Evolutionary conservation across 305 asterid species (phyloP).

Genomic region (Solanum chacoense): DNA sequence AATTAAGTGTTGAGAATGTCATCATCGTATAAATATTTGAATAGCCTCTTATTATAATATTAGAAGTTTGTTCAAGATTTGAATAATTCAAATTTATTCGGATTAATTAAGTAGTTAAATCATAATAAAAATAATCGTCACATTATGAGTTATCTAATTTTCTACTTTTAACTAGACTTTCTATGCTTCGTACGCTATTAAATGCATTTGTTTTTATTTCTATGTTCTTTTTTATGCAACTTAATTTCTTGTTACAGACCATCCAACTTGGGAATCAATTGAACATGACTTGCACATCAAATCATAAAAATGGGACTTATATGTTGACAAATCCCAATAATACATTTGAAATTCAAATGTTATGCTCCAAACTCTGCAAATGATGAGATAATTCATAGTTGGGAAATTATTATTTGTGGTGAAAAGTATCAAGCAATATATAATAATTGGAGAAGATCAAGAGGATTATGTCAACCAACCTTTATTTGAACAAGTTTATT

Average conservation of each 20-base stretch:
- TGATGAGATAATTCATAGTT: slow-evolving; percentile 17
- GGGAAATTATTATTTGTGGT: not conserved
- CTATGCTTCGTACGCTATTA: not conserved
- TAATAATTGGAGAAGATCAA: not conserved
- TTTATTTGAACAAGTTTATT: not conserved
- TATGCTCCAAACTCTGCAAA: slow-evolving; percentile 61
- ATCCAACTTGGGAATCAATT: slow-evolving; percentile 30
- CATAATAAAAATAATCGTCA: not conserved
- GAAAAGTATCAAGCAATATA: not conserved
- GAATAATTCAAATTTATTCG: not conserved
- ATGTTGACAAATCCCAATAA: slow-evolving; percentile 13
- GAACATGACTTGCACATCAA: slow-evolving; percentile 54
- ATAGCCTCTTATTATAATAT: not conserved
- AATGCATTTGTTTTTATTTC: not conserved
- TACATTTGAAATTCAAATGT: slow-evolving; percentile 32
- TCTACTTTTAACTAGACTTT: not conserved
- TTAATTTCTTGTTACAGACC: slow-evolving; percentile 30
- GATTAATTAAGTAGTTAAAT: not conserved
- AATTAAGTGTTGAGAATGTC: not conserved
- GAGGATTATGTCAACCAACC: not conserved
- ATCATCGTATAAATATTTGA: not conserved
- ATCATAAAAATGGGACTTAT: slow-evolving; percentile 37
- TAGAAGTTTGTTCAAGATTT: not conserved
- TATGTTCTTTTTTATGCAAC: not conserved
- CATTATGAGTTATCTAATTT: not conserved